These are phyloP conservation scores for Brasilioporus rufonigricans DNA, from an alignment of 768 basidiomycete genomes.

Conservation along the genomic window DNA sequence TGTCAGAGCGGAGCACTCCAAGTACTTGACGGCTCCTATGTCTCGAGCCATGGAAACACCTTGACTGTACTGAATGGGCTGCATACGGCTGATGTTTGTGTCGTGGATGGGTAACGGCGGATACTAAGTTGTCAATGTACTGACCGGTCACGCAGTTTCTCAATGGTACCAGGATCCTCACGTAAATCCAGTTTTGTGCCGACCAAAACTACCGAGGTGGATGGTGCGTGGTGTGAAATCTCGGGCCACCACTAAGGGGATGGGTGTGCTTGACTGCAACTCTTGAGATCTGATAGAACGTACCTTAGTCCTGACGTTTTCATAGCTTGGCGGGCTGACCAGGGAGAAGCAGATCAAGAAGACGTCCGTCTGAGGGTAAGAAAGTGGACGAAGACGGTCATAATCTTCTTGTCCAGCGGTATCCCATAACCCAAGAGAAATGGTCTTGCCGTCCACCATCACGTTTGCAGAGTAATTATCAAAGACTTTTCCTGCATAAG, in stretches of 20 bases:
- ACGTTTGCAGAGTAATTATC: slow-evolving; percentile 99
- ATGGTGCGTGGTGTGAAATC: slow-evolving; percentile 95
- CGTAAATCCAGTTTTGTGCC: slow-evolving; percentile 98
- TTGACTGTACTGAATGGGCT: slow-evolving; percentile 89
- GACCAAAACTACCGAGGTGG: slow-evolving; percentile 89
- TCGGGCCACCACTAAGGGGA: slow-evolving; percentile 85
- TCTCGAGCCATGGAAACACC: slow-evolving; percentile 91
- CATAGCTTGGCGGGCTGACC: slow-evolving; percentile 96
- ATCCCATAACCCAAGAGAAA: slow-evolving; percentile 98
- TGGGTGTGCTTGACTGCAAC: slow-evolving; percentile 4
- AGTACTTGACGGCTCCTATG: slow-evolving; percentile 93
- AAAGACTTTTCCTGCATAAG: slow-evolving; percentile 60
- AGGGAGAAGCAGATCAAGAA: slow-evolving; percentile 99
- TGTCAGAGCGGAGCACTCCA: slow-evolving; percentile 94
- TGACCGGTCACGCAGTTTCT: slow-evolving; percentile 89
- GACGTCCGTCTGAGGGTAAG: slow-evolving; percentile 98
- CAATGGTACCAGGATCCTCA: slow-evolving; percentile 89
- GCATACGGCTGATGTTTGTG: slow-evolving; percentile 68
- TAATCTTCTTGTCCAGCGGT: slow-evolving; percentile 99
- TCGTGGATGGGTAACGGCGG: slow-evolving; percentile 5
- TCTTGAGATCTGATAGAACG: slow-evolving; percentile 22
- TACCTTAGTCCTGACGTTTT: slow-evolving; percentile 98
- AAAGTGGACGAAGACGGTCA: slow-evolving; percentile 94
- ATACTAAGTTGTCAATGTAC: slow-evolving; percentile 16
- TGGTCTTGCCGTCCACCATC: slow-evolving; percentile 98